Evolutionary conservation across 2,329 filamentous ascomycete genomes (phyloP), one percentile per base, ranked within the genome.

Genomic region (Penicillium sp.): DNA sequence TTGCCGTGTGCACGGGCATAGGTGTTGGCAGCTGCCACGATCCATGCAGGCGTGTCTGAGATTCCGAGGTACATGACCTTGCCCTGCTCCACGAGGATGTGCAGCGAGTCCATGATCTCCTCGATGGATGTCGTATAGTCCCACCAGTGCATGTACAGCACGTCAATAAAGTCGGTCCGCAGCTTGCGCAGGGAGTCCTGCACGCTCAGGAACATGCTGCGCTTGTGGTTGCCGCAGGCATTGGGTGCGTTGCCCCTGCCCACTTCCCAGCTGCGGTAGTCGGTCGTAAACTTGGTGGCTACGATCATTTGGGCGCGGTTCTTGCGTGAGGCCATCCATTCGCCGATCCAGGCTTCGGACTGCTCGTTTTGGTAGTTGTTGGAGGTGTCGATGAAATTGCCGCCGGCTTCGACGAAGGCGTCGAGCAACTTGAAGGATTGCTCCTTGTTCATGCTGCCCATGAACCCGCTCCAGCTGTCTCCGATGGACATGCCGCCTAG

Each of bases 371-470:
- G 84, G 68, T 88, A 88, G 66, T 83, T 84, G 70, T 82, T 86
- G 50, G 83, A 62, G 0, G 83, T 87, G 65, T 89, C 86, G 61
- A 89, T 83, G 66, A 89, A 88, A 69, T 89, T 89, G 23, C 86
- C 86, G 3, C 83, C 83, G 0, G 82, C 76, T 5, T 78, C 76
- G 51, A 78, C 81, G 69, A 81, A 88, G 62, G 78, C 81, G 61
- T 89, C 84, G 7, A 89, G 75, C 24, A 89, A 81, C 18, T 75
- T 72, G 56, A 87, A 84, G 1, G 80, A 75, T 1, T 77, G 77
- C 43, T 80, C 74, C 63, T 87, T 81, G 63, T 80, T 76, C 67
- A 84, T 87, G 32, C 77, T 76, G 28, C 86, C 86, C 78, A 89
- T 80, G 44, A 74, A 75, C 42, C 66, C 58, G 66, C 74, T 77